Conservation (phyloP, 352 stramenopile species). For the Blastocystis sp. region DNA sequence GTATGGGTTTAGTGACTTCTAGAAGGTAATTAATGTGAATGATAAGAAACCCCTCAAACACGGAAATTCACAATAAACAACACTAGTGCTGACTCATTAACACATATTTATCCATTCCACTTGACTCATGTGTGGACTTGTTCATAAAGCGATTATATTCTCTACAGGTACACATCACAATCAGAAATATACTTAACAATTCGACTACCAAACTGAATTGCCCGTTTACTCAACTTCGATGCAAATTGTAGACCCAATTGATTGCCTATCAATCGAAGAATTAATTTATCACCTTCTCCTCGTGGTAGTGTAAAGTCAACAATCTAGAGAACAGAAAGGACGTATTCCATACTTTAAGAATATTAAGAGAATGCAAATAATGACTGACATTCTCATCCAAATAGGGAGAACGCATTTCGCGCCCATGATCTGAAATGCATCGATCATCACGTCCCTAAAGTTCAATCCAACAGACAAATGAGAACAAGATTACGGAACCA, state of each 20-base stretch:
- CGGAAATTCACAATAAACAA: background rate
- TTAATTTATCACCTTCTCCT: conserved; percentile 85
- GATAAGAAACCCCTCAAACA: no score
- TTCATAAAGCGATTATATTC: conserved; percentile 61
- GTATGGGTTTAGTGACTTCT: background rate
- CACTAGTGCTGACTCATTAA: background rate
- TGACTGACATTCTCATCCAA: conserved; percentile 83
- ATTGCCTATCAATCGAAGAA: conserved; percentile 79
- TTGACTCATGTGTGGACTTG: background rate
- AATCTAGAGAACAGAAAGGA: conserved; percentile 73
- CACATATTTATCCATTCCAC: background rate
- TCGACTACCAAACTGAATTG: conserved; percentile 88
- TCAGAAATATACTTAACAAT: conserved; percentile 80
- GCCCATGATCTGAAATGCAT: conserved; percentile 83
- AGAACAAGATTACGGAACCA: conserved; percentile 33
- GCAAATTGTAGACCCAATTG: conserved; percentile 76
- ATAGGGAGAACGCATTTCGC: conserved; percentile 88
- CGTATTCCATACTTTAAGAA: conserved; percentile 70
- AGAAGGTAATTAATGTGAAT: background rate
- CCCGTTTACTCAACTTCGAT: conserved; percentile 80
- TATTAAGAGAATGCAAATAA: background rate
- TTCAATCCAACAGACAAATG: background rate
- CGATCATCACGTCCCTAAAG: conserved; percentile 85
- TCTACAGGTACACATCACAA: background rate
- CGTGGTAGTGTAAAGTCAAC: conserved; percentile 79